Conservation (phyloP, 192 early-diverging fungal species). For the Linnemannia hyalina region DNA sequence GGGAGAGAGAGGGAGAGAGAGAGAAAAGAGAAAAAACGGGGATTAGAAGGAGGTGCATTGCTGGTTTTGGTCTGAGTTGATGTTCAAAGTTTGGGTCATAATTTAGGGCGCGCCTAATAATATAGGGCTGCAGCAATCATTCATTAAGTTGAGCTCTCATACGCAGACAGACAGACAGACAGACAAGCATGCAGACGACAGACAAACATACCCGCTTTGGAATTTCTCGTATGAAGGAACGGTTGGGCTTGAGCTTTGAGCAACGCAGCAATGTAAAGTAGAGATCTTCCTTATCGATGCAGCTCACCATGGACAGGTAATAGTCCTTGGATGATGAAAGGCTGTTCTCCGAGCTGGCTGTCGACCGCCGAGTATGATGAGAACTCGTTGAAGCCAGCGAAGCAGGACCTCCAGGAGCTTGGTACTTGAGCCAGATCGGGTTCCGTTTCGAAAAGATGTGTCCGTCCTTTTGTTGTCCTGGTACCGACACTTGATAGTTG, state of each 20-base stretch:
- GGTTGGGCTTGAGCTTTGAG: constrained; percentile 60
- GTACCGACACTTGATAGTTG: constrained; percentile 73
- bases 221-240: constrained; percentile 43
- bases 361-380: constrained; percentile 27
- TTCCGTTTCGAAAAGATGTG: constrained; percentile 73
- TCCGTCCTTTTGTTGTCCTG: constrained; percentile 67
- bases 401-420: constrained; percentile 19
- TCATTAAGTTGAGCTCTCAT: constrained; percentile 5
- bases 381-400: background rate
- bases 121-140: background rate
- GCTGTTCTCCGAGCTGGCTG: constrained; percentile 20
- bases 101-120: constrained; percentile 4
- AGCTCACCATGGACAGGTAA: constrained; percentile 71
- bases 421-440: constrained; percentile 63
- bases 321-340: constrained; percentile 24
- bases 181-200: background rate
- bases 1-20: background rate
- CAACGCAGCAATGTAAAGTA: constrained; percentile 86
- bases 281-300: constrained; percentile 91
- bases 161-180: background rate
- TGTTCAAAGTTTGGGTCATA: constrained; percentile 1
- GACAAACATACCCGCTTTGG: constrained; percentile 40
- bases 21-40: background rate
- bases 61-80: background rate
- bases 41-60: background rate